Evolutionary conservation across 805 yeast genomes (phyloP).

Genomic region (Wickerhamiella vanderwaltii): DNA sequence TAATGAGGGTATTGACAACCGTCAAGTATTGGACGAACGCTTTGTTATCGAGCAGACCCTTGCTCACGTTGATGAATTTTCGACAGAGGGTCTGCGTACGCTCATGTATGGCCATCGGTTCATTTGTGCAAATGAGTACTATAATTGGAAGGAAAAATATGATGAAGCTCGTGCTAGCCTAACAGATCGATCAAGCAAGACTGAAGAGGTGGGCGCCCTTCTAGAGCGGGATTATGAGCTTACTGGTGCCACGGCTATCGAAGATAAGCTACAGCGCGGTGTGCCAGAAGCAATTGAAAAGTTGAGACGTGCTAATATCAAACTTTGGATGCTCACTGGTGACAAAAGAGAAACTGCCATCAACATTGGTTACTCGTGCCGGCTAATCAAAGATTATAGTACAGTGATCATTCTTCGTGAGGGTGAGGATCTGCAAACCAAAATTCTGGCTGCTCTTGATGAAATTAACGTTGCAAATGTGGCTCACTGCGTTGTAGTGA

Average conservation of each 20-base stretch:
- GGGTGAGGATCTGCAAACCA: constrained; percentile 44
- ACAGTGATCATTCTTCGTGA: constrained; percentile 61
- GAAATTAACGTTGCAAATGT: constrained; percentile 62
- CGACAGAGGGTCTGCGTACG: constrained; percentile 90
- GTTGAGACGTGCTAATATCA: constrained; percentile 82
- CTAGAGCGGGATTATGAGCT: constrained; percentile 60
- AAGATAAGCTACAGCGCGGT: constrained; percentile 93
- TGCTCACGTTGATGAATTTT: constrained; percentile 85
- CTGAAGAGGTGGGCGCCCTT: constrained; percentile 59
- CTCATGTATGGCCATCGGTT: constrained; percentile 70
- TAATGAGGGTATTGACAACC: neutral
- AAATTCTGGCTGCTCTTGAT: constrained; percentile 61
- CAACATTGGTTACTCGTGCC: constrained; percentile 90
- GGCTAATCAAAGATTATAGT: constrained; percentile 83
- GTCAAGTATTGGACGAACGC: constrained; percentile 48
- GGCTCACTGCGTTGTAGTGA: constrained; percentile 89
- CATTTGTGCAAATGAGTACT: constrained; percentile 47
- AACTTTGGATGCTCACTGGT: constrained; percentile 97
- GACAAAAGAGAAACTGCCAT: constrained; percentile 97
- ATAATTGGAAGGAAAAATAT: constrained; percentile 54
- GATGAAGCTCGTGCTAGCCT: constrained; percentile 68
- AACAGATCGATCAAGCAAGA: constrained; percentile 47
- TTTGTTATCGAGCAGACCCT: constrained; percentile 71
- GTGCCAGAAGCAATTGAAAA: constrained; percentile 91
- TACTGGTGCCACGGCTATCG: constrained; percentile 92